Evolutionary conservation across 2,329 filamentous ascomycete genomes (phyloP).

Genomic region (Aspergillus vadensis): DNA sequence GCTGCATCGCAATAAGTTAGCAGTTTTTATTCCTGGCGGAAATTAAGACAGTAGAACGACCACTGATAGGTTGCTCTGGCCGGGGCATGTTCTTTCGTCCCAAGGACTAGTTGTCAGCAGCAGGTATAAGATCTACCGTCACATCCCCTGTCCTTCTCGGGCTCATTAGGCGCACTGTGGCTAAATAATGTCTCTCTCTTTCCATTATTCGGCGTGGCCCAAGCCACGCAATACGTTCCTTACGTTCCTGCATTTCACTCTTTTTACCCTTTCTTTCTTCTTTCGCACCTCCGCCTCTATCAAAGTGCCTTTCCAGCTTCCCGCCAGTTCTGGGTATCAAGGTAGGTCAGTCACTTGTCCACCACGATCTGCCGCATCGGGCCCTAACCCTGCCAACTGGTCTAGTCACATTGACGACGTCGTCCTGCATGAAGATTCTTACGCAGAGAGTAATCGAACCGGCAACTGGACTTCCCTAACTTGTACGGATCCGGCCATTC

Average conservation of each 20-base stretch:
- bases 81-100: background rate
- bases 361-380: background rate
- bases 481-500: conserved; percentile 7
- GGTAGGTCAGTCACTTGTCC: background rate
- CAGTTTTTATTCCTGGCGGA: no score
- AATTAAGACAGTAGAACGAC: background rate
- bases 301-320: background rate
- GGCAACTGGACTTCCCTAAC: conserved; percentile 11
- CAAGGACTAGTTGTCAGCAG: background rate
- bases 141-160: background rate
- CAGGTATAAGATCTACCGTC: background rate
- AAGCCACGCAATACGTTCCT: background rate
- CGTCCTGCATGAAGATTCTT: conserved; percentile 1
- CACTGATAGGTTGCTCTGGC: background rate
- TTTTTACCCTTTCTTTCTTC: background rate
- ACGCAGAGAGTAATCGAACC: conserved; percentile 4
- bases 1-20: no score
- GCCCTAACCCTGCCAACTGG: conserved; percentile 4
- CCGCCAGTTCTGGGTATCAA: conserved; percentile 7
- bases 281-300: background rate
- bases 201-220: background rate
- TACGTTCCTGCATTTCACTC: background rate
- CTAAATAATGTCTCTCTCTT: background rate
- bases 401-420: conserved; percentile 4
- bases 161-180: background rate